phyloP scores from a whole-genome alignment of 2,329 filamentous ascomycete species.

The Pseudogymnoascus sp. region DNA sequence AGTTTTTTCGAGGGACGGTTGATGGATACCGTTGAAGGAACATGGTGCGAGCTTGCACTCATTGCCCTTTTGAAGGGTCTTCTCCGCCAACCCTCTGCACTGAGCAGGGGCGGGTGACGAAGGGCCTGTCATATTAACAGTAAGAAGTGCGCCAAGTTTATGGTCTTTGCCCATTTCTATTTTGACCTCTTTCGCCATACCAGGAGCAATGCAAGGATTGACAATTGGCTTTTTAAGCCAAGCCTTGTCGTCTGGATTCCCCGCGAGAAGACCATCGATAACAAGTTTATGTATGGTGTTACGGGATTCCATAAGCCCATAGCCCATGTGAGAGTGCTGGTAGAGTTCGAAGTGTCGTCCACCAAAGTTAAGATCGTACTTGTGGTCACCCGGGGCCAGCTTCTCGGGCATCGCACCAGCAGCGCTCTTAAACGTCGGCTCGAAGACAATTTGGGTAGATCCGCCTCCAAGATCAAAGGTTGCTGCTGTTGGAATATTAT shows the following conservation, averaged over 20 bases:
- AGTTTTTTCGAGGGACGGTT: conserved; percentile 85
- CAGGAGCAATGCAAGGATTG: conserved; percentile 82
- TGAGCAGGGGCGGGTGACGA: conserved; percentile 68
- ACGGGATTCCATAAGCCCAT: conserved; percentile 91
- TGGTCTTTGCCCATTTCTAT: conserved; percentile 63
- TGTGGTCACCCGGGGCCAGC: conserved; percentile 86
- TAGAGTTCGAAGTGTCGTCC: conserved; percentile 88
- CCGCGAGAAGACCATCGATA: conserved; percentile 62
- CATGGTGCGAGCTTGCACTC: conserved; percentile 81
- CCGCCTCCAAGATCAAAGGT: conserved; percentile 95
- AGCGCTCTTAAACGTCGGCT: conserved; percentile 80
- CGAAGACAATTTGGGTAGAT: conserved; percentile 96
- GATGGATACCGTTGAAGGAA: conserved; percentile 96
- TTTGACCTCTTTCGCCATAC: conserved; percentile 66
- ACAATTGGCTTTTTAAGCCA: conserved; percentile 67
- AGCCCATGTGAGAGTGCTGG: conserved; percentile 96
- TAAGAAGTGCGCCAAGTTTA: conserved; percentile 54
- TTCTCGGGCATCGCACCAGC: conserved; percentile 77
- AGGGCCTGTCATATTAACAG: conserved; percentile 84
- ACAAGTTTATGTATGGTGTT: conserved; percentile 74
- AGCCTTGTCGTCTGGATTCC: conserved; percentile 49
- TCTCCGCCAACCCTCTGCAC: conserved; percentile 84
- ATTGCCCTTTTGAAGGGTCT: conserved; percentile 80
- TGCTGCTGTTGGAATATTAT: conserved; percentile 83
- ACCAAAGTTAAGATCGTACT: conserved; percentile 85